These are phyloP conservation scores for Trichoderma koningiopsis DNA, from an alignment of 2,329 filamentous ascomycete species.

Conservation along the genomic window DNA sequence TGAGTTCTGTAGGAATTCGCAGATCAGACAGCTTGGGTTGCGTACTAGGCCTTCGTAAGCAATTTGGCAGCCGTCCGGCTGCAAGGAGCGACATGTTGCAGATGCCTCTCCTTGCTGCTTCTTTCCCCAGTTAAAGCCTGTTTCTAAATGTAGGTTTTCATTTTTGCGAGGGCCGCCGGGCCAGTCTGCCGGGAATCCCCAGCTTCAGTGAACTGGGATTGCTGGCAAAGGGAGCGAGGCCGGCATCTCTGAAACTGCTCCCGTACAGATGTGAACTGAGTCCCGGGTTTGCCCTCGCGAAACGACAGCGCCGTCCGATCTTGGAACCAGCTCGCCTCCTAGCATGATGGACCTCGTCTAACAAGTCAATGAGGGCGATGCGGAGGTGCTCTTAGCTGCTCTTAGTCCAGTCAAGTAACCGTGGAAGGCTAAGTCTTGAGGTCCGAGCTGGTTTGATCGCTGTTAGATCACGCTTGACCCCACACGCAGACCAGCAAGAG, in stretches of 20 bases:
- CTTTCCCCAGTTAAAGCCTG: neutral
- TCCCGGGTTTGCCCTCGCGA: neutral
- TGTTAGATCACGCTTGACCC: conserved; percentile 2
- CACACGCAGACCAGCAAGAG: conserved; percentile 5
- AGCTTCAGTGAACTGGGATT: neutral
- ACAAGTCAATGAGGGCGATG: neutral
- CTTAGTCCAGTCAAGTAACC: neutral
- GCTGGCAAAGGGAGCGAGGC: neutral
- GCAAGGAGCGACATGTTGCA: conserved; percentile 16
- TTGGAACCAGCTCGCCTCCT: neutral
- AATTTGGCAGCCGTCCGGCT: neutral
- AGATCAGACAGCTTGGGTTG: neutral
- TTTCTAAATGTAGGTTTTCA: neutral
- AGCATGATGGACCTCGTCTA: neutral
- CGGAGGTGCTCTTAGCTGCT: neutral
- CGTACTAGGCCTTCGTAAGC: neutral
- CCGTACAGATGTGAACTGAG: neutral
- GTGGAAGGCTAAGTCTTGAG: neutral
- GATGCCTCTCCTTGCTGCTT: neutral
- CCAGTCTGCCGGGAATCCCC: neutral
- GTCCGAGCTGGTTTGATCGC: conserved; percentile 4
- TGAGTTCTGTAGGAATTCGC: neutral
- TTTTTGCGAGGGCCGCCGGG: neutral
- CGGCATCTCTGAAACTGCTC: conserved; percentile 2
- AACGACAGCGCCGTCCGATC: neutral